These are phyloP conservation scores for Hysterangium stoloniferum DNA, from an alignment of 768 basidiomycete genomes.

Conservation along the genomic window DNA sequence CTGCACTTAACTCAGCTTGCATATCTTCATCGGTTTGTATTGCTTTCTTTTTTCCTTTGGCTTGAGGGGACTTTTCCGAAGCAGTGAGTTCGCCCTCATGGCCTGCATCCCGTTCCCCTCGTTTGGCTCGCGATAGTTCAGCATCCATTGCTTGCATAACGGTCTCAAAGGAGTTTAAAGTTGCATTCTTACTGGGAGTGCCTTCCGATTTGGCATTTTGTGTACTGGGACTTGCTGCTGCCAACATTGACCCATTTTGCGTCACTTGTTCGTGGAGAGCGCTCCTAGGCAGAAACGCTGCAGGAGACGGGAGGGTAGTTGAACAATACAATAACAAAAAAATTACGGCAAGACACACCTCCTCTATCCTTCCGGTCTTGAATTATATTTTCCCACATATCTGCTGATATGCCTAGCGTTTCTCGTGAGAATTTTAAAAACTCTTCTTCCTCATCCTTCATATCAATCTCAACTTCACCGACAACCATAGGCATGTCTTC, in stretches of 20 bases:
- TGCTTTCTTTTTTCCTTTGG: constrained; percentile 42
- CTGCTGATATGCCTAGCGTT: constrained; percentile 78
- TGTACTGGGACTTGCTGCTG: constrained; percentile 8
- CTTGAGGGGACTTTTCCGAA: constrained; percentile 16
- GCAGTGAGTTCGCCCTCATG: not conserved
- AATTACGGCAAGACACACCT: constrained; percentile 45
- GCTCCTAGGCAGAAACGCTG: constrained; percentile 53
- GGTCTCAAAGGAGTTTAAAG: constrained; percentile 86
- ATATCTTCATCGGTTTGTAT: constrained; percentile 66
- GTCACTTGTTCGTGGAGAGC: not conserved
- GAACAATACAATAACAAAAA: constrained; percentile 3
- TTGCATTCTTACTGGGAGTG: constrained; percentile 47
- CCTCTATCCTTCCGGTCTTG: constrained; percentile 70
- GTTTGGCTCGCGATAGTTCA: constrained; percentile 51
- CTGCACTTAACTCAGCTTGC: constrained; percentile 75
- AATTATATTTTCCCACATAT: constrained; percentile 86
- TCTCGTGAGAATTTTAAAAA: constrained; percentile 94
- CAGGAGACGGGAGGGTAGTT: constrained; percentile 2
- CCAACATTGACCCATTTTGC: not conserved
- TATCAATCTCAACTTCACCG: constrained; percentile 81
- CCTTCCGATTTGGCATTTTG: constrained; percentile 21
- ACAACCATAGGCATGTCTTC: constrained; percentile 80
- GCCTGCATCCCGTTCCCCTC: constrained; percentile 15
- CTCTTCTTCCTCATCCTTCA: constrained; percentile 90
- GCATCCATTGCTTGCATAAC: constrained; percentile 96